Conservation (phyloP, 345 rosid species). For the Raphanus raphanistrum region DNA sequence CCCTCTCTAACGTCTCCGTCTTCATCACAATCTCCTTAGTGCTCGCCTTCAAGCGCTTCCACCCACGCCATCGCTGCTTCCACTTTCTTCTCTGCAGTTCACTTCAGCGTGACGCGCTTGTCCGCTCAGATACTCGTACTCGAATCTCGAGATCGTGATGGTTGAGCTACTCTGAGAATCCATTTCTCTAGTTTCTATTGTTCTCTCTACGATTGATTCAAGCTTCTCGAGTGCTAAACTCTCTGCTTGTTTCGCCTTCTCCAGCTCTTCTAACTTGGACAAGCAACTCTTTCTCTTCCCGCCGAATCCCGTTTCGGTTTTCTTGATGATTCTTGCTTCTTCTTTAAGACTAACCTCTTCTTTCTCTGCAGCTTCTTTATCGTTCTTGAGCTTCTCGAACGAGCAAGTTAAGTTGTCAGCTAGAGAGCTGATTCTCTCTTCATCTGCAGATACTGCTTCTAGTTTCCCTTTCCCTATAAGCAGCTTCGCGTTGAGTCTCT, state of each 20-base stretch:
- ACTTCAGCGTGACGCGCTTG: conserved; percentile 63
- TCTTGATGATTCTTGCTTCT: conserved; percentile 52
- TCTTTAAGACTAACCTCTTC: conserved; percentile 49
- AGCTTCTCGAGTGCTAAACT: conserved; percentile 59
- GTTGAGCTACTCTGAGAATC: conserved; percentile 43
- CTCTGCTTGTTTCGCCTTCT: conserved; percentile 59
- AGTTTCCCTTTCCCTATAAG: conserved; percentile 64
- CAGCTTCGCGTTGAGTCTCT: conserved; percentile 68
- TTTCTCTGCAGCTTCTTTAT: conserved; percentile 57
- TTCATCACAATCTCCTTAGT: conserved; percentile 69
- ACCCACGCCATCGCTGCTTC: conserved; percentile 95
- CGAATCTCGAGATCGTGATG: conserved; percentile 71
- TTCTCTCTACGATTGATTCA: conserved; percentile 45
- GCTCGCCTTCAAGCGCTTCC: conserved; percentile 71
- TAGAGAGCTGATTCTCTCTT: conserved; percentile 55
- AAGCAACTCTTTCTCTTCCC: conserved; percentile 57
- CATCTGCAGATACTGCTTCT: conserved; percentile 54
- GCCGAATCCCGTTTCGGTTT: conserved; percentile 45
- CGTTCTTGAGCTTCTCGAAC: conserved; percentile 60
- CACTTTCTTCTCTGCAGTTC: conserved; percentile 82
- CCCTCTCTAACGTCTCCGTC: conserved; percentile 51
- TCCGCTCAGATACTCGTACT: conserved; percentile 74
- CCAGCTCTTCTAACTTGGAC: conserved; percentile 62
- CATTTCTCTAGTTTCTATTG: conserved; percentile 51
- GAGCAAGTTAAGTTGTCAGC: conserved; percentile 52